phyloP scores from a whole-genome alignment of 2,329 filamentous ascomycete genomes.

The Paraphaeosphaeria sporulosa region DNA sequence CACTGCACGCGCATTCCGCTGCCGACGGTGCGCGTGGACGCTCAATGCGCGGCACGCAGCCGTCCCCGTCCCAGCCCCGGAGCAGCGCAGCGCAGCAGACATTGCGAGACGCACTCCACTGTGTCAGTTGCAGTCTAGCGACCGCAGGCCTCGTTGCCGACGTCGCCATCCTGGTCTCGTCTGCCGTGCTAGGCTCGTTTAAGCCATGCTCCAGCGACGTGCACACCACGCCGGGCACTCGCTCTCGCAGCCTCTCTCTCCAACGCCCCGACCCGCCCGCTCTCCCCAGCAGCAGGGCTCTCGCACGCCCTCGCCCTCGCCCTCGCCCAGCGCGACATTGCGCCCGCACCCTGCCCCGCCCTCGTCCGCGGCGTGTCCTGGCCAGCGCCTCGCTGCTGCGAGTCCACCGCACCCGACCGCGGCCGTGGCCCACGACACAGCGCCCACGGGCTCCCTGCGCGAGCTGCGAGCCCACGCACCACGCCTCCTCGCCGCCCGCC shows the following conservation, averaged over 20 bases:
- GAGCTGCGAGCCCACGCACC: slow-evolving; percentile 22
- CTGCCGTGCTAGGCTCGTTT: slow-evolving; percentile 36
- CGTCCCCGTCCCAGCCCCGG: not conserved
- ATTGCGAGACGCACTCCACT: slow-evolving; percentile 28
- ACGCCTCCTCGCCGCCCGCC: slow-evolving; percentile 18
- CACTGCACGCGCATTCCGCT: not conserved
- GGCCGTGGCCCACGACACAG: slow-evolving; percentile 10
- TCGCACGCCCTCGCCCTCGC: slow-evolving; percentile 37
- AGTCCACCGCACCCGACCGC: slow-evolving; percentile 34
- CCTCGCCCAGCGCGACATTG: slow-evolving; percentile 41
- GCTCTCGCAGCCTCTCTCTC: slow-evolving; percentile 11
- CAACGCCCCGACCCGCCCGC: slow-evolving; percentile 19
- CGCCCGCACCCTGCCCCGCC: slow-evolving; percentile 26
- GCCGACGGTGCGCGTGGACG: not conserved
- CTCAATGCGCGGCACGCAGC: not conserved
- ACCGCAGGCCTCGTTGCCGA: slow-evolving; percentile 14
- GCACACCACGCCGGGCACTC: slow-evolving; percentile 19
- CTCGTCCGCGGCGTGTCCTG: slow-evolving; percentile 26
- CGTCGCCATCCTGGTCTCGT: slow-evolving; percentile 28
- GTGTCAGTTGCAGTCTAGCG: slow-evolving; percentile 22
- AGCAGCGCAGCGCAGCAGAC: slow-evolving; percentile 9
- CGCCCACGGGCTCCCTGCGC: not conserved
- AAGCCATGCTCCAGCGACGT: slow-evolving; percentile 39
- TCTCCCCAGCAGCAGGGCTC: slow-evolving; percentile 42
- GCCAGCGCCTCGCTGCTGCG: slow-evolving; percentile 34